Evolutionary conservation across 345 rosid species (phyloP).

Genomic region (Eucalyptus polyanthemos): DNA sequence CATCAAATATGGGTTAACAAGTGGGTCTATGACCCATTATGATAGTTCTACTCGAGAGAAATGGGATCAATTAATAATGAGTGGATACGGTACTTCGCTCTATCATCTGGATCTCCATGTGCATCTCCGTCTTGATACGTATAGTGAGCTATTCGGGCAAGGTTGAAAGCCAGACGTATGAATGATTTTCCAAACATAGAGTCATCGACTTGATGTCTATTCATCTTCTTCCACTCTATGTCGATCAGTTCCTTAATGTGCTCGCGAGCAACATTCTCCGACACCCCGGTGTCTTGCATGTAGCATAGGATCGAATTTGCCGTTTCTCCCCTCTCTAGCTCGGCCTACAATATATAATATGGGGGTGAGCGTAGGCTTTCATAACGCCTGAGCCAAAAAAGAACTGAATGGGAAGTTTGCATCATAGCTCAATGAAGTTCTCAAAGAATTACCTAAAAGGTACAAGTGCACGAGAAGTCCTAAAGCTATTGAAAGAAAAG

Average conservation of each 20-base stretch:
- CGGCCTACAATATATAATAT: slow-evolving; percentile 1
- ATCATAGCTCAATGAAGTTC: not conserved
- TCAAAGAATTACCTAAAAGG: not conserved
- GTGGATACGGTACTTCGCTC: not conserved
- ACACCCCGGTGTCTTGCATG: slow-evolving; percentile 9
- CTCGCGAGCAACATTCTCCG: slow-evolving; percentile 5
- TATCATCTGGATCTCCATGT: slow-evolving; percentile 15
- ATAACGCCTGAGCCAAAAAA: not conserved
- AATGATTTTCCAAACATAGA: slow-evolving; percentile 1
- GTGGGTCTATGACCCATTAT: not conserved
- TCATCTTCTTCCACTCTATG: slow-evolving; percentile 22
- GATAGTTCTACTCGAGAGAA: not conserved
- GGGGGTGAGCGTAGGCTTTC: not conserved
- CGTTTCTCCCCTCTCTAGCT: slow-evolving; percentile 16
- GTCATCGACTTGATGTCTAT: not conserved
- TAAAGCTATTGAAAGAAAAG: not conserved
- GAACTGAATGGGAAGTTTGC: not conserved
- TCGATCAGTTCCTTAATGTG: slow-evolving; percentile 9
- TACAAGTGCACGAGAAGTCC: not conserved
- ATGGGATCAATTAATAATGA: slow-evolving; percentile 19
- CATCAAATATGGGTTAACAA: not conserved
- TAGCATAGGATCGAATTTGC: slow-evolving; percentile 12
- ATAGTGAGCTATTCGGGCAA: slow-evolving; percentile 12
- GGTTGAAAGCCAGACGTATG: not conserved
- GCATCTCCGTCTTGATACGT: slow-evolving; percentile 22